Conservation (phyloP, 768 basidiomycete species). For the Rhizopogon vinicolor region DNA sequence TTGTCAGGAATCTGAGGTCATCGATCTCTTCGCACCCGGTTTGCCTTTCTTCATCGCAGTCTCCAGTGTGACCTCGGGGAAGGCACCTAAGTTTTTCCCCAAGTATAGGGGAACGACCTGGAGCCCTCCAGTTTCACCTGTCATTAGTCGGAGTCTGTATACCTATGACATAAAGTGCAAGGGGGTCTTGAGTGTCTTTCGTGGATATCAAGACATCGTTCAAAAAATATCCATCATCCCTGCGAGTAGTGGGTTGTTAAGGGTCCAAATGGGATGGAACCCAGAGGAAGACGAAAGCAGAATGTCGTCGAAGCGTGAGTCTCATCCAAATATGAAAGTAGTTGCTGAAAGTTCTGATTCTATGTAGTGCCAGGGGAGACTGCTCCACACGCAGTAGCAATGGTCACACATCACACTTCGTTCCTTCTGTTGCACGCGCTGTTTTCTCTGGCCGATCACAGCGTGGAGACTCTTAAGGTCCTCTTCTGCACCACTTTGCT, state of each 20-base stretch:
- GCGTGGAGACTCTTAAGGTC: slow-evolving; percentile 10
- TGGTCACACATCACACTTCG: slow-evolving; percentile 10
- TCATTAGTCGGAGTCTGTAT: neutral
- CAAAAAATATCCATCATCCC: slow-evolving; percentile 7
- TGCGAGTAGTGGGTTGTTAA: neutral
- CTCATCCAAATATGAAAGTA: neutral
- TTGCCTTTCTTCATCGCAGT: slow-evolving; percentile 8
- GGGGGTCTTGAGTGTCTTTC: neutral
- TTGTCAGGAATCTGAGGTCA: slow-evolving; percentile 7
- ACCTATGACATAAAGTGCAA: neutral
- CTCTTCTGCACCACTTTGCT: slow-evolving; percentile 14
- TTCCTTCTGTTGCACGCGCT: slow-evolving; percentile 12
- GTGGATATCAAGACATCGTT: neutral
- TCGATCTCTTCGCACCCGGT: slow-evolving; percentile 11
- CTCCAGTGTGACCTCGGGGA: slow-evolving; percentile 12
- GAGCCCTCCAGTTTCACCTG: neutral
- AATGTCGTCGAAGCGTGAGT: slow-evolving; percentile 1
- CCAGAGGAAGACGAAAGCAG: slow-evolving; percentile 7
- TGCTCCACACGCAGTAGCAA: slow-evolving; percentile 5
- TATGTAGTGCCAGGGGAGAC: slow-evolving; percentile 7
- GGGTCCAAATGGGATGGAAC: slow-evolving; percentile 8
- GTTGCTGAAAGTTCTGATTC: neutral
- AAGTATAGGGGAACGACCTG: neutral
- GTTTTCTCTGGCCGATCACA: slow-evolving; percentile 9
- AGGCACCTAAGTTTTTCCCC: slow-evolving; percentile 7